phyloP scores from a whole-genome alignment of 192 early-diverging fungal species.

The Backusella australiensis region DNA sequence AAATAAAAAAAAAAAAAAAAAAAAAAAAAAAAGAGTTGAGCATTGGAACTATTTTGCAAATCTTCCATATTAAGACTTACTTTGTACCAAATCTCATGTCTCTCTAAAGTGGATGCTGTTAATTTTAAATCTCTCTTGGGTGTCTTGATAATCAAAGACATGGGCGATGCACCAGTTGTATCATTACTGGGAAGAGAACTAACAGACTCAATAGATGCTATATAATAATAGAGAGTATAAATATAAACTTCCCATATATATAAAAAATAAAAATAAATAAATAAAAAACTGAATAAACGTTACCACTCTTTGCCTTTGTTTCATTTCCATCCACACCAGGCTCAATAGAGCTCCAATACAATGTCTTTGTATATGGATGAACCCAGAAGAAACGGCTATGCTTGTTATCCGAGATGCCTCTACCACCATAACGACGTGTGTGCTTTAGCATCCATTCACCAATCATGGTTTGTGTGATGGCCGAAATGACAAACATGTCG shows the following conservation, averaged over 20 bases:
- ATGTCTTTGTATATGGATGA: constrained; percentile 74
- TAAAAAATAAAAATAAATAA: too few relatives aligned
- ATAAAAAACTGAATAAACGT: not conserved
- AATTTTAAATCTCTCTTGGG: constrained; percentile 71
- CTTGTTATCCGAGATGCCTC: constrained; percentile 60
- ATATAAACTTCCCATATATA: not conserved
- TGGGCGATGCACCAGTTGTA: constrained; percentile 34
- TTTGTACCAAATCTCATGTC: constrained; percentile 75
- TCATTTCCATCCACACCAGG: constrained; percentile 52
- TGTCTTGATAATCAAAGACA: constrained; percentile 69
- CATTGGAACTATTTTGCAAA: too few relatives aligned
- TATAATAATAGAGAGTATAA: constrained; percentile 18
- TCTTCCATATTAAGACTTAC: constrained; percentile 29
- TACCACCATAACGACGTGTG: constrained; percentile 54
- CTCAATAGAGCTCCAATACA: constrained; percentile 73
- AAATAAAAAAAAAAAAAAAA: too few relatives aligned
- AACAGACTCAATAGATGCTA: constrained; percentile 67
- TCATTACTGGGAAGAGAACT: constrained; percentile 51
- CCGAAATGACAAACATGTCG: constrained; percentile 55
- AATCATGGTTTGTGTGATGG: constrained; percentile 81
- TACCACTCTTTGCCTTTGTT: constrained; percentile 51
- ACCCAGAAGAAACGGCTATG: constrained; percentile 81
- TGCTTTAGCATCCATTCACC: constrained; percentile 76
- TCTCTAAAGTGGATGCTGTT: constrained; percentile 60
- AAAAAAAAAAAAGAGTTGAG: too few relatives aligned